These are phyloP conservation scores for Allium cepa DNA, from an alignment of 106 monocot species.

Conservation along the genomic window DNA sequence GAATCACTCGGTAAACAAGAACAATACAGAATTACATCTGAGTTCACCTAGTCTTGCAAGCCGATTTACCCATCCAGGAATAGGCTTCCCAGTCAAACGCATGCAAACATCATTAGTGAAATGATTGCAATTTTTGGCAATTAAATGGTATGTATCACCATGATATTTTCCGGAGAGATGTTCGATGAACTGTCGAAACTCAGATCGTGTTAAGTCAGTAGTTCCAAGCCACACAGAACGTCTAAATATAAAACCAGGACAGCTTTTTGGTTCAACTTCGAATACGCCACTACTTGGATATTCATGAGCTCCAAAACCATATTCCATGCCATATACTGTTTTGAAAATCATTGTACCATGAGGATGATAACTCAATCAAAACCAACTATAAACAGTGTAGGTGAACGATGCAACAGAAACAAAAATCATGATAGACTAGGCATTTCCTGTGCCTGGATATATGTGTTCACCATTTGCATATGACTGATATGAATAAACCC, in stretches of 20 bases:
- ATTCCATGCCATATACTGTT: conserved; percentile 27
- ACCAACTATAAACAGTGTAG: not conserved
- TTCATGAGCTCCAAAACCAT: conserved; percentile 31
- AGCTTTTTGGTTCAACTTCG: conserved; percentile 29
- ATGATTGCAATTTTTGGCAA: conserved; percentile 30
- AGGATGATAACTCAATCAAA: not conserved
- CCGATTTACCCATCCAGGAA: conserved; percentile 33
- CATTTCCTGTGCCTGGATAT: too few species aligned
- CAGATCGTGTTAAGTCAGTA: conserved; percentile 16
- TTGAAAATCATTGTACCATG: not conserved
- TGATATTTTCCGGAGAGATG: conserved; percentile 23
- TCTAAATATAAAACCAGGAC: conserved; percentile 30
- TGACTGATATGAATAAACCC: too few species aligned
- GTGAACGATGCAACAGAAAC: not conserved
- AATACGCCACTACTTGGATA: conserved; percentile 25
- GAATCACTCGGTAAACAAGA: too few species aligned
- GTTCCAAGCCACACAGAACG: conserved; percentile 26
- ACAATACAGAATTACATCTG: too few species aligned
- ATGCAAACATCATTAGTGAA: conserved; percentile 30
- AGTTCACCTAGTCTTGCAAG: conserved; percentile 20
- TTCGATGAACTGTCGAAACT: conserved; percentile 27
- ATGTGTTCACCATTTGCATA: too few species aligned
- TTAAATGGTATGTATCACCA: conserved; percentile 27
- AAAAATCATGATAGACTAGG: not conserved
- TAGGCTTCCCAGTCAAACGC: conserved; percentile 20